Evolutionary conservation across 1,284 basidiomycete species (phyloP).

Genomic region (Meripilus lineatus): DNA sequence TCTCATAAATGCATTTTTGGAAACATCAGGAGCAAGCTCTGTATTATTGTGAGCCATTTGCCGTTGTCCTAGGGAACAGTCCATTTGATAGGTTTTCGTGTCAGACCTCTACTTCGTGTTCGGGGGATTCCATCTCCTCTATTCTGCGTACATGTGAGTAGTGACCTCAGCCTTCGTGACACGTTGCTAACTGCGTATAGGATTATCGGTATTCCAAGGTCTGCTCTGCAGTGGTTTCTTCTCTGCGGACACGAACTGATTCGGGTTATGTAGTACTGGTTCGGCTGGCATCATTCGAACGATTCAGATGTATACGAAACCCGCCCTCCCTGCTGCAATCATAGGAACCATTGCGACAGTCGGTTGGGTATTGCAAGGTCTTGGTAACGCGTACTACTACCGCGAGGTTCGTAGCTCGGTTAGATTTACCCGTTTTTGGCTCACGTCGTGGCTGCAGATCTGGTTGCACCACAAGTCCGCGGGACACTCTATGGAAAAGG

Average conservation of each 20-base stretch:
- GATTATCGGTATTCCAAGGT: conserved; percentile 84
- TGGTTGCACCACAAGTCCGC: conserved; percentile 81
- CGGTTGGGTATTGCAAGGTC: conserved; percentile 85
- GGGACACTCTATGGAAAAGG: conserved; percentile 82
- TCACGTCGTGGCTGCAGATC: conserved; percentile 61
- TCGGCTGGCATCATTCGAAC: conserved; percentile 95
- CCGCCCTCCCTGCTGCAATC: conserved; percentile 68
- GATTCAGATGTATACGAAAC: conserved; percentile 67
- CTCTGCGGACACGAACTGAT: conserved; percentile 15
- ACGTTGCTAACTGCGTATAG: conserved; percentile 37
- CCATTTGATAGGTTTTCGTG: conserved; percentile 25
- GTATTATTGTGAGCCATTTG: conserved; percentile 64
- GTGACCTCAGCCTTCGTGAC: conserved; percentile 5
- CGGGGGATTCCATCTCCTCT: conserved; percentile 88
- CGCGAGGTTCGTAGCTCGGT: no score
- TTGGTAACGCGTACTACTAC: conserved; percentile 82
- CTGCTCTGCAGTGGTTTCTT: conserved; percentile 13
- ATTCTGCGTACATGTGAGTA: conserved; percentile 85
- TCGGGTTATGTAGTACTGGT: conserved; percentile 65
- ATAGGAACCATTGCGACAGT: conserved; percentile 77
- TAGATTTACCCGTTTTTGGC: no score
- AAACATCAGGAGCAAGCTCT: conserved; percentile 70
- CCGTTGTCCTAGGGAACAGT: conserved; percentile 18
- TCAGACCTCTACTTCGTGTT: conserved; percentile 95
- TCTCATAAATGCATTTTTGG: not conserved